Evolutionary conservation across 768 basidiomycete species (phyloP).

Genomic region (Suillus alpinus): DNA sequence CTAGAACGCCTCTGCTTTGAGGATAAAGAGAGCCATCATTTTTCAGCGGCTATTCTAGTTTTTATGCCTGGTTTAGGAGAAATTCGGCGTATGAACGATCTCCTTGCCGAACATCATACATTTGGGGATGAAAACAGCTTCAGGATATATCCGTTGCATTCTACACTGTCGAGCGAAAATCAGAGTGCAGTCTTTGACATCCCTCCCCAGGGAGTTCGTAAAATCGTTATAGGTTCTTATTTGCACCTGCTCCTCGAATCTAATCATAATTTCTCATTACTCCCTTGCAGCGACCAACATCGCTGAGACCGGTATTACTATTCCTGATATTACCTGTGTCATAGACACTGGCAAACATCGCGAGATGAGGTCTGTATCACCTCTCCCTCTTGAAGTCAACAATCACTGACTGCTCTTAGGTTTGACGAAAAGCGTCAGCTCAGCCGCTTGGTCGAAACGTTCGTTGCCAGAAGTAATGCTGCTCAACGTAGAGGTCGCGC

Average conservation of each 20-base stretch:
- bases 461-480: slow-evolving; percentile 88
- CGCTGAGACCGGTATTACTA: slow-evolving; percentile 97
- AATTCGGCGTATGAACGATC: slow-evolving; percentile 84
- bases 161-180: slow-evolving; percentile 87
- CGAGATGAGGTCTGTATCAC: slow-evolving; percentile 71
- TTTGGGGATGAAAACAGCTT: slow-evolving; percentile 69
- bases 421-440: slow-evolving; percentile 98
- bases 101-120: slow-evolving; percentile 66
- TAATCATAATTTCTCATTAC: not conserved
- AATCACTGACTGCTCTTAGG: slow-evolving; percentile 33
- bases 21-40: slow-evolving; percentile 45
- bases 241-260: slow-evolving; percentile 11
- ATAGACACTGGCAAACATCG: slow-evolving; percentile 93
- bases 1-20: slow-evolving; percentile 83
- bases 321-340: slow-evolving; percentile 96
- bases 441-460: slow-evolving; percentile 88
- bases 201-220: slow-evolving; percentile 75
- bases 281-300: slow-evolving; percentile 73
- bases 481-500: slow-evolving; percentile 87
- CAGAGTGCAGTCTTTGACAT: slow-evolving; percentile 90
- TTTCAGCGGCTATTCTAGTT: slow-evolving; percentile 80
- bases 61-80: slow-evolving; percentile 96
- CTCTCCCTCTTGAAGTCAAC: not conserved
- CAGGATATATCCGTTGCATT: slow-evolving; percentile 84
- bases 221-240: slow-evolving; percentile 86